These are phyloP conservation scores for Elaeagnus macrophylla DNA, from an alignment of 306 rosid genomes.

Conservation along the genomic window DNA sequence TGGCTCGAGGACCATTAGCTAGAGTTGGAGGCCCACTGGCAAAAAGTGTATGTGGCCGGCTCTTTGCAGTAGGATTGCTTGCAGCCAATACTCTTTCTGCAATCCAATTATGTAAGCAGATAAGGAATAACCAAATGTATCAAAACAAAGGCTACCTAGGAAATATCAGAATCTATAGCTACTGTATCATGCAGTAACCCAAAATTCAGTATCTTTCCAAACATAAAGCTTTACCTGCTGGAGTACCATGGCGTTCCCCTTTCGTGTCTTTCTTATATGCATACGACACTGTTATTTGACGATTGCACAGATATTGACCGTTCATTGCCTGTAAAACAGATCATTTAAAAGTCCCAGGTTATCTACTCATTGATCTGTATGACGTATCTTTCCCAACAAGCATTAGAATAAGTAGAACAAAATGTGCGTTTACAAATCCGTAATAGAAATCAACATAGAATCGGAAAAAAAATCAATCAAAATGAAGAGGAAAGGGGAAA, in stretches of 20 bases:
- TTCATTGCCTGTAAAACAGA: constrained; percentile 65
- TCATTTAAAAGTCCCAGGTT: neutral
- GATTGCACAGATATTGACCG: constrained; percentile 96
- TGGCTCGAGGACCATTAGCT: constrained; percentile 53
- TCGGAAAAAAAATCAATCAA: too few relatives aligned
- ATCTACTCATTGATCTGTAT: neutral
- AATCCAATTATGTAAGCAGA: constrained; percentile 13
- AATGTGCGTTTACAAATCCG: too few relatives aligned
- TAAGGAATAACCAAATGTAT: neutral
- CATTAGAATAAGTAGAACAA: too few relatives aligned
- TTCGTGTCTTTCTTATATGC: constrained; percentile 98
- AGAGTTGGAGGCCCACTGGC: constrained; percentile 95
- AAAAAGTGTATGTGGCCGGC: constrained; percentile 90
- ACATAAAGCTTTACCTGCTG: constrained; percentile 59
- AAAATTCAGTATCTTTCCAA: constrained; percentile 1
- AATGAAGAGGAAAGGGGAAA: too few relatives aligned
- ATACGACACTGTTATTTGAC: constrained; percentile 94
- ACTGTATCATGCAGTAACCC: neutral
- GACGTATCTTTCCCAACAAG: neutral
- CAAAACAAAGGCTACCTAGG: neutral
- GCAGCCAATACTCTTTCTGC: constrained; percentile 98
- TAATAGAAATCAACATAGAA: too few relatives aligned
- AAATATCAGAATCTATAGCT: neutral
- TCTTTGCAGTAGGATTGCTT: constrained; percentile 84
- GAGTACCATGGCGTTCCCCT: constrained; percentile 98